Base-by-base conservation (phyloP, 805 yeast genomes). In the Suhomyces canberraensis region DNA sequence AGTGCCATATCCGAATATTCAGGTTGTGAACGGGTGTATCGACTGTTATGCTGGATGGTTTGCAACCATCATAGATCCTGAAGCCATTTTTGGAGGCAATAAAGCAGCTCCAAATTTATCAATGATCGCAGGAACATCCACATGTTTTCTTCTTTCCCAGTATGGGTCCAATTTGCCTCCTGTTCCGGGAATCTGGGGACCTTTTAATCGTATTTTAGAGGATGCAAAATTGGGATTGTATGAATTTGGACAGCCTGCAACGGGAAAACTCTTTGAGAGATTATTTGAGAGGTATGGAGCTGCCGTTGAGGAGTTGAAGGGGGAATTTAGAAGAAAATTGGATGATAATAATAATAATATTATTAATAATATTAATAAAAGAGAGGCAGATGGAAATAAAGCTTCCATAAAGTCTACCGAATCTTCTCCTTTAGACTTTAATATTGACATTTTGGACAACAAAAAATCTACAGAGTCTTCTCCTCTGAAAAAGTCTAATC, bases 61-160 rank as follows among this genome's bases (percentile, higher is more conserved):
- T 11, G 59, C 74, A 0, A 57, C 69, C 1, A 31, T 45, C 2
- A 31, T 31, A 6, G 46, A 45, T 28, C 54, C 62, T 22, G 57
- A 62, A 2, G 24, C 29, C 8, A 30, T 29, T n/a, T 21, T 31
- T 13, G 14, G 20, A 8, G 8, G 21, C 5, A n/a, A 25, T 8
- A 11, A n/a, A 6, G 5, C 17, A 4, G 15, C 32, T 2, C 13
- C 18, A 5, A 25, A 25, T 11, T 44, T 78, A 16, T 61, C 75
- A 1, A 65, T 77, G 71, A 73, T 76, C 4, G 85, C 82, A 1
- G 84, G 84, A 0, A 79, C 84, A 0, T 76, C 81, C 5, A 77
- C 83, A 0, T 79, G 85, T 43, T 77, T 64, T 41, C 43, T 76
- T 11, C 46, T 60, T 9, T 41, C 49, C 15, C 44, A 40, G 0